phyloP scores from a whole-genome alignment of 2,329 filamentous ascomycete species.

The Aspergillus calidoustus region DNA sequence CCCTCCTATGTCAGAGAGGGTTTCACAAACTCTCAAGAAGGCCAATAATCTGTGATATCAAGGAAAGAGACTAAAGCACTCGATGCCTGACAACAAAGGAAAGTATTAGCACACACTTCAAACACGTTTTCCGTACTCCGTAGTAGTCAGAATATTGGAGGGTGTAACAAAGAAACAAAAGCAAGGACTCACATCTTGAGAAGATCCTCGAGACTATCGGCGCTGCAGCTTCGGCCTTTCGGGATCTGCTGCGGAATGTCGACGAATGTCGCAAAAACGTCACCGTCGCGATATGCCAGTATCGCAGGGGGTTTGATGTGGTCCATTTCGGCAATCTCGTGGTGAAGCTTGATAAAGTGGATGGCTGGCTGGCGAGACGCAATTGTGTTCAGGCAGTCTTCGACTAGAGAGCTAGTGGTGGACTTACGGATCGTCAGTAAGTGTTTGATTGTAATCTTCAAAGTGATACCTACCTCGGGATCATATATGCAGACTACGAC shows the following conservation, averaged over 20 bases:
- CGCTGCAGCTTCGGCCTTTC: constrained; percentile 53
- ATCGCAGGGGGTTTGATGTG: constrained; percentile 84
- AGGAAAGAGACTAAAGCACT: constrained; percentile 12
- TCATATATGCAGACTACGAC: constrained; percentile 96
- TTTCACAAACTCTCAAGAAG: neutral
- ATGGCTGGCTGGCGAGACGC: constrained; percentile 72
- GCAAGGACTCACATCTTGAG: constrained; percentile 57
- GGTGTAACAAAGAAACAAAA: neutral
- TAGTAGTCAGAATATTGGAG: neutral
- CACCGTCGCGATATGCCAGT: constrained; percentile 85
- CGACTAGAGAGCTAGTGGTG: constrained; percentile 76
- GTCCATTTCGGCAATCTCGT: constrained; percentile 93
- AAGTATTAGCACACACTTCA: too few species aligned
- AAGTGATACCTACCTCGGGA: constrained; percentile 66
- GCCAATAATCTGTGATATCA: neutral
- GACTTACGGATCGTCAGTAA: constrained; percentile 59
- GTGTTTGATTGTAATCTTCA: neutral
- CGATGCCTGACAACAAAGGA: constrained; percentile 8
- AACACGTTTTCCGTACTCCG: too few species aligned
- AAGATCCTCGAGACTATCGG: constrained; percentile 61
- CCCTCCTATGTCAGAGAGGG: neutral
- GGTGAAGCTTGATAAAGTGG: constrained; percentile 89
- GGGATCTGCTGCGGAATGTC: constrained; percentile 87
- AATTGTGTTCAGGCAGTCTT: constrained; percentile 75
- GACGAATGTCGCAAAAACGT: constrained; percentile 87